Evolutionary conservation across 2,329 filamentous ascomycete genomes (phyloP), one percentile per base, ranked within the genome.

Genomic region (Escovopsis sp.): DNA sequence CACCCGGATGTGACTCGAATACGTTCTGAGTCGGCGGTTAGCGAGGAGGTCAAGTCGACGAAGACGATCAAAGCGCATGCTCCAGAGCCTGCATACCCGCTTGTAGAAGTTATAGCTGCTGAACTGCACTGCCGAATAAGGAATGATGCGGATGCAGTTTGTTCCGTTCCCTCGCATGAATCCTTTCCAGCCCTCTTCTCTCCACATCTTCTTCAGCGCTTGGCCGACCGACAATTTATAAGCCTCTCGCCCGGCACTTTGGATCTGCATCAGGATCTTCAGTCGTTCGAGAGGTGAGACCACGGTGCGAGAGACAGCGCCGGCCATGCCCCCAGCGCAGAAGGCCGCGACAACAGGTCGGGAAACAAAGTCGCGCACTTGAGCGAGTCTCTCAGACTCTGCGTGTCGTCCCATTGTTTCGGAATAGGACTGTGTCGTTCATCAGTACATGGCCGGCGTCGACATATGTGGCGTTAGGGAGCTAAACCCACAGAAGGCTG

Each of bases 21-120:
- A 90, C 76, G 64, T 79, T 66, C 65, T 68, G 25, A 35, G 5
- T 26, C 16, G 14, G 13, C 14, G 25, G 25, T 40, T 33, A 40
- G 38, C 26, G 15, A 8, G 3, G 15, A 7, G 25, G 13, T 34
- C 13, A n/a, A 8, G 12, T 5, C 18, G 25, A 21, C 26, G 30
- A 26, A 39, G 32, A 21, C 12, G 6, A 15, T 21, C 26, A 26
- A 12, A 13, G 14, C 5, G 27, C 27, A 19, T 17, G 28, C 14
- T n/a, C 12, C 16, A 23, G 29, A 25, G 3, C 19, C 18, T 9
- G 21, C 15, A 55, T 63, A 92, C 87, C 62, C 76, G 72, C 60
- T 93, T 94, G 62, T 98, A 98, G 46, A 96, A 76, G 55, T 93
- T 96, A 65, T 96, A 98, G 53, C 86, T 92, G 47, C 88, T 88